These are phyloP conservation scores for Paecilomyces sp. DNA, from an alignment of 2,329 filamentous ascomycete genomes.

Conservation along the genomic window DNA sequence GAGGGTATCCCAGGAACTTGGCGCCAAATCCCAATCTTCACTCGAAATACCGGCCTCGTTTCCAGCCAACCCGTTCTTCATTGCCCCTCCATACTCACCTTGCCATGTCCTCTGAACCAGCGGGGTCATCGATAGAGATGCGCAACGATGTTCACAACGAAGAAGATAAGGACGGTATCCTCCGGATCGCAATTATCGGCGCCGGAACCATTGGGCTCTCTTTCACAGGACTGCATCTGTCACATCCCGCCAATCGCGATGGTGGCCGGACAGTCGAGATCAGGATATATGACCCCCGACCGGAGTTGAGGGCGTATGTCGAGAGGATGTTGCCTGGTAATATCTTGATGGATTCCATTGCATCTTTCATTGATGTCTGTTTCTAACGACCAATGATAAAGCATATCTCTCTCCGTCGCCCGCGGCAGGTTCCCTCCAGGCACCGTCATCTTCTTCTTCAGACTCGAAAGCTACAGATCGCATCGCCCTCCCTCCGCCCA, in stretches of 20 bases:
- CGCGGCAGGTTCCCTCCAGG: neutral
- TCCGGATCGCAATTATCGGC: constrained; percentile 30
- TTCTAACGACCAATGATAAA: neutral
- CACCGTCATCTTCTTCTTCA: neutral
- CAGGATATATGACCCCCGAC: constrained; percentile 43
- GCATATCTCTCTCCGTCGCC: neutral
- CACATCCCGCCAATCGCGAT: constrained; percentile 8
- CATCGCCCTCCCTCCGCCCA: constrained; percentile 7
- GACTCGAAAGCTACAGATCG: neutral
- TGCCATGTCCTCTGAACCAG: too few relatives aligned
- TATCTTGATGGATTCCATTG: neutral
- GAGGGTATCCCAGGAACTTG: too few relatives aligned
- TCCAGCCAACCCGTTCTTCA: too few relatives aligned
- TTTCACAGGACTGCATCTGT: constrained; percentile 39
- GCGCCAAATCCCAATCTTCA: too few relatives aligned
- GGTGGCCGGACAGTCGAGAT: constrained; percentile 26
- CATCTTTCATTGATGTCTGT: neutral
- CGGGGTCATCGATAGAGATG: too few relatives aligned
- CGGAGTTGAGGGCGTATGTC: constrained; percentile 42
- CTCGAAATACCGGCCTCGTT: too few relatives aligned
- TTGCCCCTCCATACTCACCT: too few relatives aligned
- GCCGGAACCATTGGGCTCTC: constrained; percentile 48
- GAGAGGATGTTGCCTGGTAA: constrained; percentile 29
- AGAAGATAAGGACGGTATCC: neutral
- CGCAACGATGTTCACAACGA: too few relatives aligned